Base-by-base conservation (phyloP, 1,284 basidiomycete species). In the Vanrija sp. region DNA sequence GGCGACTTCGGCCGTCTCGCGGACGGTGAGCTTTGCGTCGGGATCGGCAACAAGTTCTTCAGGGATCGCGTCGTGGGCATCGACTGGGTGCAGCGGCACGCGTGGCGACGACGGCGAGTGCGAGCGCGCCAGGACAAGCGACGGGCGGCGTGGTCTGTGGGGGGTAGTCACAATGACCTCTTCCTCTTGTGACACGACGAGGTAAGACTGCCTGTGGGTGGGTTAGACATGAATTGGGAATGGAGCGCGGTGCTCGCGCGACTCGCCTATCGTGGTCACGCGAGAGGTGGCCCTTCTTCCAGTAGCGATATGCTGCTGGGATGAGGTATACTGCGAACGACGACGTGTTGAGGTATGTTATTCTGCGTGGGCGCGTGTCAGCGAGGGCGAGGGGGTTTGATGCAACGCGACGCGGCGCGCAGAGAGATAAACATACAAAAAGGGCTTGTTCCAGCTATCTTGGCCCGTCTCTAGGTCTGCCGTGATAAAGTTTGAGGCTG, bases 261-360 rank as follows among this genome's bases (percentile, higher is more conserved):
- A 31, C 31, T 31, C 31, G 31, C 31, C 31, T 31, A 12, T 31
- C 31, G 12, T 31, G 31, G 31, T 31, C 31, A 31, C 31, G 31
- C 31, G 31, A 31, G 31, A 31, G 31, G 12, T 37, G 20, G 22
- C 51, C 45, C n/a, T 43, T 44, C 47, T 49, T 53, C 47, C 45
- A 59, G 42, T 59, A 43, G 45, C 57, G 41, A 45, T 48, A 59
- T 25, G 42, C 23, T 62, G 55, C 79, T 0, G 91, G 90, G 9
- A 97, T 66, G 23, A 98, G 84, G 76, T 98, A 98, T 18, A 95
- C 65, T n/a, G 85, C 78, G 72, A 97, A 98, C 9, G 88, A 82
- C 53, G 89, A 65, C 1, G 75, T 75, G 59, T 74, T 75, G 56
- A 76, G 64, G 47, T 75, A 76, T n/a, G 75, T 76, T 52, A 76